Evolutionary conservation across 495 filamentous ascomycete species (phyloP).

Genomic region (Oidiodendron maius): DNA sequence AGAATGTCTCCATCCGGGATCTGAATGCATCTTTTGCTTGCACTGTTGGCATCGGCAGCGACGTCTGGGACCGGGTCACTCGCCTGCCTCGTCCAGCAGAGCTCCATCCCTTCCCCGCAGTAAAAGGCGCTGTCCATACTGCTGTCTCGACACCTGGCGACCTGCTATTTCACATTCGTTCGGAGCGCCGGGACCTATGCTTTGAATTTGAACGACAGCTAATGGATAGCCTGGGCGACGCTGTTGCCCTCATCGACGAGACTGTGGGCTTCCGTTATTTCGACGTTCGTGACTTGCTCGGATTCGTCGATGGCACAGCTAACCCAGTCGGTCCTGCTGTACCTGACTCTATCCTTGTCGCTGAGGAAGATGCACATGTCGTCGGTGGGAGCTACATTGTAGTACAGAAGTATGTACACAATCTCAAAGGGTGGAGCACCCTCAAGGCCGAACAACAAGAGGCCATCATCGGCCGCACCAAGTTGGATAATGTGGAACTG

Average conservation of each 20-base stretch:
- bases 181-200: slow-evolving; percentile 49
- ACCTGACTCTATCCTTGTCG: slow-evolving; percentile 35
- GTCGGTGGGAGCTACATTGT: slow-evolving; percentile 52
- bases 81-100: slow-evolving; percentile 39
- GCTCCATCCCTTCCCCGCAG: slow-evolving; percentile 43
- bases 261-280: slow-evolving; percentile 56
- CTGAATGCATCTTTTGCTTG: slow-evolving; percentile 41
- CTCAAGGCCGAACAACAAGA: slow-evolving; percentile 48
- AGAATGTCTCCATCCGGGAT: slow-evolving; percentile 50
- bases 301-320: slow-evolving; percentile 54
- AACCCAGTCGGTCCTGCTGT: slow-evolving; percentile 48
- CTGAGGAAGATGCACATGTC: slow-evolving; percentile 33
- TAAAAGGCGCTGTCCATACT: slow-evolving; percentile 39
- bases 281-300: slow-evolving; percentile 51
- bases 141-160: slow-evolving; percentile 49
- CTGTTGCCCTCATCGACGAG: slow-evolving; percentile 41
- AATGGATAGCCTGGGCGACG: slow-evolving; percentile 39
- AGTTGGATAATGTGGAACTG: slow-evolving; percentile 49
- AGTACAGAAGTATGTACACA: slow-evolving; percentile 53
- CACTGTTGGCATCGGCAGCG: slow-evolving; percentile 48
- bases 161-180: slow-evolving; percentile 51
- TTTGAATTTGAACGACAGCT: slow-evolving; percentile 53
- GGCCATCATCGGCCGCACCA: slow-evolving; percentile 49
- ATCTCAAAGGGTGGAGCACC: slow-evolving; percentile 38
- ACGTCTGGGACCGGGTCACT: slow-evolving; percentile 42